Conservation (phyloP, 345 rosid species). For the Ceriops decandra region DNA sequence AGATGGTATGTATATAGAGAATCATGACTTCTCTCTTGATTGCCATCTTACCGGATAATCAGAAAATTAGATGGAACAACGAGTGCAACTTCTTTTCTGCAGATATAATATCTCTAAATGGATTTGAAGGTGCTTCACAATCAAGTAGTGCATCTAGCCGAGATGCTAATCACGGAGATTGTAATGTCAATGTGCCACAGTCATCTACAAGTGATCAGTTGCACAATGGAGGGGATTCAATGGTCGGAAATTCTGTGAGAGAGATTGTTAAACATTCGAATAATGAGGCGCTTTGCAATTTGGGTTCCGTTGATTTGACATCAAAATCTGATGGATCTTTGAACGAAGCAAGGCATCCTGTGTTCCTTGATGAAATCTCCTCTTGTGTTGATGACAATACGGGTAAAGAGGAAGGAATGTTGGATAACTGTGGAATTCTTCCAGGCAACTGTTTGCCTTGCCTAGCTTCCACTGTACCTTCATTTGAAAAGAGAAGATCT, state of each 20-base stretch:
- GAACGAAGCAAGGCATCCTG: conserved; percentile 41
- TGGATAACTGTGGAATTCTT: conserved; percentile 32
- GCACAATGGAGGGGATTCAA: conserved; percentile 39
- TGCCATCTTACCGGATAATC: neutral
- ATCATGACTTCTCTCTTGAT: neutral
- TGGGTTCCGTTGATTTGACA: conserved; percentile 31
- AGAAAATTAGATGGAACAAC: conserved; percentile 4
- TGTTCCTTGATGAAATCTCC: conserved; percentile 49
- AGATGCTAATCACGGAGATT: conserved; percentile 40
- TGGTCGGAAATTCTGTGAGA: conserved; percentile 32
- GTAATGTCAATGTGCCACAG: conserved; percentile 19
- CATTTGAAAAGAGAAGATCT: conserved; percentile 33
- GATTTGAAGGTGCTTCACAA: conserved; percentile 13
- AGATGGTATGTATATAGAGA: conserved; percentile 22
- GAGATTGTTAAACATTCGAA: conserved; percentile 25
- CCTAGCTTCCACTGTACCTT: conserved; percentile 25
- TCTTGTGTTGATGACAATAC: conserved; percentile 26
- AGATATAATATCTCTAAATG: conserved; percentile 24
- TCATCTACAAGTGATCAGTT: conserved; percentile 30
- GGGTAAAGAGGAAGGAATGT: conserved; percentile 22
- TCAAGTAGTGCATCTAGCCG: conserved; percentile 9
- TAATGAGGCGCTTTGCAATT: conserved; percentile 24
- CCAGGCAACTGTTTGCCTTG: conserved; percentile 36
- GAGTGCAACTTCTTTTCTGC: conserved; percentile 9
- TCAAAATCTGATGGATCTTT: conserved; percentile 18